Conservation (phyloP, 768 basidiomycete genomes). For the Suillus alpinus region DNA sequence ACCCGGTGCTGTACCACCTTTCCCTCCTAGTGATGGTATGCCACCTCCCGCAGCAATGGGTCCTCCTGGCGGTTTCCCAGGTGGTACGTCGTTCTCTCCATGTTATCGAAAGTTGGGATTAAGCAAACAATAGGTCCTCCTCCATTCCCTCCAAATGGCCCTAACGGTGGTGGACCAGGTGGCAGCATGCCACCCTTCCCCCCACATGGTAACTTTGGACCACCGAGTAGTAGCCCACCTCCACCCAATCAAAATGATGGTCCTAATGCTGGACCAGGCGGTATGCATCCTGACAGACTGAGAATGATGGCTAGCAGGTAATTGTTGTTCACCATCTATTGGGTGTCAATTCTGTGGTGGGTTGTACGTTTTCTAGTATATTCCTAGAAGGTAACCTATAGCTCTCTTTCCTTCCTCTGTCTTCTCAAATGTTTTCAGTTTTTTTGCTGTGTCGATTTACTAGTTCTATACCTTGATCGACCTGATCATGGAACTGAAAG, state of each 20-base stretch:
- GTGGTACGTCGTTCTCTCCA: conserved; percentile 36
- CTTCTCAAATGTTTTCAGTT: background rate
- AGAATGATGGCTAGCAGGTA: conserved; percentile 64
- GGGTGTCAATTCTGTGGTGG: background rate
- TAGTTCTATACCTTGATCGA: background rate
- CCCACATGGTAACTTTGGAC: conserved; percentile 31
- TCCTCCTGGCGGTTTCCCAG: conserved; percentile 47
- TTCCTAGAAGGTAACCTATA: background rate
- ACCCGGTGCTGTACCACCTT: conserved; percentile 65
- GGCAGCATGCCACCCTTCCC: conserved; percentile 31
- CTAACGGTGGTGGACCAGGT: conserved; percentile 24
- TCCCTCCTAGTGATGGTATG: conserved; percentile 53
- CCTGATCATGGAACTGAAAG: background rate
- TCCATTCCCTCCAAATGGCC: conserved; percentile 48
- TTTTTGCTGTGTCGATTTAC: background rate
- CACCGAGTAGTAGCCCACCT: conserved; percentile 43
- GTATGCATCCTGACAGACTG: conserved; percentile 82
- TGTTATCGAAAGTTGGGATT: background rate
- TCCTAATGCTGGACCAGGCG: conserved; percentile 46
- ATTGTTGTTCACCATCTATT: conserved; percentile 6
- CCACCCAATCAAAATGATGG: conserved; percentile 36
- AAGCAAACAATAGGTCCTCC: conserved; percentile 34
- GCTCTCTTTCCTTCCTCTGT: background rate
- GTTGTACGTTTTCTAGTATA: background rate
- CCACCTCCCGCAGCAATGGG: conserved; percentile 26